Percentiles rank a stretch among this genome's conserved stretches.
phyloP scores from a whole-genome alignment of 2,329 filamentous ascomycete genomes.

The Claviceps maximensis region DNA sequence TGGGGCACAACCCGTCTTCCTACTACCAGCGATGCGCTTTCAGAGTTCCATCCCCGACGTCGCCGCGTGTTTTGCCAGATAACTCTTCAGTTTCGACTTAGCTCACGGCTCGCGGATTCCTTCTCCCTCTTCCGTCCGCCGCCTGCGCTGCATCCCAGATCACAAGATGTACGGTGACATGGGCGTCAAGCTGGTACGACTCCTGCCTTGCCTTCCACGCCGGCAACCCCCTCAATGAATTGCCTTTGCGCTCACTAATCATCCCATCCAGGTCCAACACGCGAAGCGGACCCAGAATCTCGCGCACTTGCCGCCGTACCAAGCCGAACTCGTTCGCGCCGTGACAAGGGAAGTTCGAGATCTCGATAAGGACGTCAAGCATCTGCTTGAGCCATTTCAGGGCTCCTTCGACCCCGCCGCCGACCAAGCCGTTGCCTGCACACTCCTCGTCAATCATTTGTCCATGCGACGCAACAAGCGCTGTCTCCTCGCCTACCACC shows the following conservation, averaged over 20 bases:
- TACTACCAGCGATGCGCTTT: not conserved
- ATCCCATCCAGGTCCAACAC: slow-evolving; percentile 60
- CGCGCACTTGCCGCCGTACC: slow-evolving; percentile 76
- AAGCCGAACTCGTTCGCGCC: slow-evolving; percentile 77
- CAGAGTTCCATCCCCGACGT: not conserved
- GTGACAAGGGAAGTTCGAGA: slow-evolving; percentile 88
- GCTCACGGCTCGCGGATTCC: not conserved
- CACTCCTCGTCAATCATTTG: slow-evolving; percentile 82
- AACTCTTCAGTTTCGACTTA: not conserved
- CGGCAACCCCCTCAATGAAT: not conserved
- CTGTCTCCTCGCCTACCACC: slow-evolving; percentile 87
- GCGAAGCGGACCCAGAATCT: slow-evolving; percentile 89
- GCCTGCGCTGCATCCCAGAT: not conserved
- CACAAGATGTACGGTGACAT: slow-evolving; percentile 70
- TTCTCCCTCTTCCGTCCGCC: not conserved
- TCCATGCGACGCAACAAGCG: slow-evolving; percentile 95
- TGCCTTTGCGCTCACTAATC: not conserved
- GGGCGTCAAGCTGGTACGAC: slow-evolving; percentile 65
- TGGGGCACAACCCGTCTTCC: too few relatives aligned
- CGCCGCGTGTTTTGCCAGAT: not conserved
- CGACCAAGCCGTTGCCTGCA: slow-evolving; percentile 74
- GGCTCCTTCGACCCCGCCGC: slow-evolving; percentile 74
- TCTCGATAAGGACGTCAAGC: slow-evolving; percentile 71
- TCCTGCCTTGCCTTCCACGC: not conserved
- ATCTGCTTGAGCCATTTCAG: slow-evolving; percentile 69